Evolutionary conservation across 1,284 basidiomycete species (phyloP).

Genomic region (Polyporus tsugae): DNA sequence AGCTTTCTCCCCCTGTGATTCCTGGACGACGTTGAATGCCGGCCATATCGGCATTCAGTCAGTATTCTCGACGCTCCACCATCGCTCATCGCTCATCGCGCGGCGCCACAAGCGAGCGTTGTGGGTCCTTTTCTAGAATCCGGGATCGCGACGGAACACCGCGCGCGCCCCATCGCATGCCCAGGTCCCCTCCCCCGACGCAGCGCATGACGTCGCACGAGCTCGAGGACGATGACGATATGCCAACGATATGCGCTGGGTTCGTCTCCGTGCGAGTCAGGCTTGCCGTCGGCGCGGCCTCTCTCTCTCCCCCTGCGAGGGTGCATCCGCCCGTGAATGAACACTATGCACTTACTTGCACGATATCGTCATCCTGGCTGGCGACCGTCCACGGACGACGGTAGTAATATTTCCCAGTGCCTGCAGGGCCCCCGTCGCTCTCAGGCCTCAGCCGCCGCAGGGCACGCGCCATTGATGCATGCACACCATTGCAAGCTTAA

Average conservation of each 20-base stretch:
- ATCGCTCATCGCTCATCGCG: not conserved
- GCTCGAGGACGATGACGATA: too few relatives aligned
- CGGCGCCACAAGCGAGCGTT: not conserved
- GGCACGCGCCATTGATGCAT: not conserved
- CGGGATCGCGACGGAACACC: slow-evolving; percentile 3
- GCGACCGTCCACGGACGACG: too few relatives aligned
- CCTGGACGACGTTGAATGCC: not conserved
- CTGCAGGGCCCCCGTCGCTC: not conserved
- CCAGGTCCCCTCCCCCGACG: too few relatives aligned
- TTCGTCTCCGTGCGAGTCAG: too few relatives aligned
- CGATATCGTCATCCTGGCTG: too few relatives aligned
- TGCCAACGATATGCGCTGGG: not conserved
- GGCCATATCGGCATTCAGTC: slow-evolving; percentile 1
- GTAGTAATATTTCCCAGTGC: not conserved
- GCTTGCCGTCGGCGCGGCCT: too few relatives aligned
- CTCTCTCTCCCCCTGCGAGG: not conserved
- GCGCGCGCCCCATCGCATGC: not conserved
- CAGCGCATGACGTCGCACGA: too few relatives aligned
- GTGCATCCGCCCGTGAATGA: too few relatives aligned
- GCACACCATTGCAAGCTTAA: not conserved
- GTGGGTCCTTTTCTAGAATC: slow-evolving; percentile 5
- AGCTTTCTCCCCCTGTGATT: not conserved
- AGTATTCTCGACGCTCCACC: not conserved
- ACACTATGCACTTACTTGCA: too few relatives aligned
- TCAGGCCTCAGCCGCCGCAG: not conserved